Conservation (phyloP, 768 basidiomycete genomes). For the Obba rivulosa region DNA sequence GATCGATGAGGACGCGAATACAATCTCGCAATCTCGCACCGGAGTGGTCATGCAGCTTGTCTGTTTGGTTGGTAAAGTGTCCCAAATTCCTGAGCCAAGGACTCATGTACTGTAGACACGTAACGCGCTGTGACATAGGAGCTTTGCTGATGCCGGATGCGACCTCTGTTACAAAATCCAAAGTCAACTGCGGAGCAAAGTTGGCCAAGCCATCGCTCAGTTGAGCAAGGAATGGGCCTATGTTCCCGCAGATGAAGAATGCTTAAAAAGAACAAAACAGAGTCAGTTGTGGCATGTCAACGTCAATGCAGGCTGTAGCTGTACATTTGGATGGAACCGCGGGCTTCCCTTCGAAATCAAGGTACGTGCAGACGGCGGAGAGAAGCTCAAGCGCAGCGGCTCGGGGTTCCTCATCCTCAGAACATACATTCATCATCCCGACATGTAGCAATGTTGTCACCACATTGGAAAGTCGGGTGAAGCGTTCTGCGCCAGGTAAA, state of each 20-base stretch:
- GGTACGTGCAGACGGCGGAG: conserved; percentile 66
- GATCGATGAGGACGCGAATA: conserved; percentile 70
- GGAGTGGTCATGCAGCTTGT: conserved; percentile 62
- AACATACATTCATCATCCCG: conserved; percentile 73
- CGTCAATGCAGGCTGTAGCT: conserved; percentile 11
- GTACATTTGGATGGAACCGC: conserved; percentile 69
- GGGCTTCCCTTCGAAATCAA: conserved; percentile 72
- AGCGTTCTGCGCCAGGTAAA: conserved; percentile 51
- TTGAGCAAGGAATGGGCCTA: conserved; percentile 52
- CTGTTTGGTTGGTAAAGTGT: conserved; percentile 63
- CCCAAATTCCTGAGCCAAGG: conserved; percentile 87
- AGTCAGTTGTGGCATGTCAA: not conserved
- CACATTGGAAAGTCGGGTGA: conserved; percentile 77
- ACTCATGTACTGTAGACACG: conserved; percentile 74
- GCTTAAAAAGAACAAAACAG: conserved; percentile 32
- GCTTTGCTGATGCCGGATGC: conserved; percentile 55
- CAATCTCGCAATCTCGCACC: conserved; percentile 76
- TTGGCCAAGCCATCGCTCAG: conserved; percentile 69
- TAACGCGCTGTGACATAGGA: conserved; percentile 50
- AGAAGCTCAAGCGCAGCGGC: conserved; percentile 76
- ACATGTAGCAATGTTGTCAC: conserved; percentile 85
- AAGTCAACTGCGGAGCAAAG: conserved; percentile 75
- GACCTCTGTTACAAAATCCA: conserved; percentile 89
- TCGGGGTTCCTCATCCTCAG: conserved; percentile 72
- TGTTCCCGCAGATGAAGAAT: conserved; percentile 65